phyloP scores from a whole-genome alignment of 1,284 basidiomycete species.

The Amylostereum areolatum region DNA sequence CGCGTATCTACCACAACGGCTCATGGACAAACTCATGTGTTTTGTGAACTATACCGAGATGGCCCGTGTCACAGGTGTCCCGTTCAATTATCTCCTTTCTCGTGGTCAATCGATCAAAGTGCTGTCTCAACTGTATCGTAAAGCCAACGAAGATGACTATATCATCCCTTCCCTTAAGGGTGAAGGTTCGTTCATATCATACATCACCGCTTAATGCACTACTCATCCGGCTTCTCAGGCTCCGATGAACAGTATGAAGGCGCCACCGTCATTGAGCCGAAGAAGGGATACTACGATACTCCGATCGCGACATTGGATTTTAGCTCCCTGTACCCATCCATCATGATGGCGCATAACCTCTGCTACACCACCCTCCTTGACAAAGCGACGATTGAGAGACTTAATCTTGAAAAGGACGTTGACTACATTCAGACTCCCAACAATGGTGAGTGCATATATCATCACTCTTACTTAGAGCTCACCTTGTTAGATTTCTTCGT shows the following conservation, averaged over 20 bases:
- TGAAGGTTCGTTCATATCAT: conserved; percentile 51
- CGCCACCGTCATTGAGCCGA: conserved; percentile 94
- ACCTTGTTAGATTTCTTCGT: conserved; percentile 76
- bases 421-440: conserved; percentile 92
- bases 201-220: background rate
- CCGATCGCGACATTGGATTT: conserved; percentile 97
- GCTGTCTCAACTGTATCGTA: conserved; percentile 86
- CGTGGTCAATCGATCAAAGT: conserved; percentile 97
- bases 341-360: conserved; percentile 99
- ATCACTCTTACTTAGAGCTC: background rate
- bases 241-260: conserved; percentile 95
- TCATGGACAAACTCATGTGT: conserved; percentile 96
- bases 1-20: conserved; percentile 89
- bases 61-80: conserved; percentile 95
- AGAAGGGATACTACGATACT: conserved; percentile 88
- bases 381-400: conserved; percentile 67
- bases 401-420: conserved; percentile 74
- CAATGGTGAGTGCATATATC: conserved; percentile 55
- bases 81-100: conserved; percentile 89
- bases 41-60: conserved; percentile 96
- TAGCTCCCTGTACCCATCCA: conserved; percentile 94
- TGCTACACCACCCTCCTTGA: conserved; percentile 93
- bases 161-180: conserved; percentile 77
- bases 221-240: conserved; percentile 35
- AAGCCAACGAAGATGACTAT: conserved; percentile 85